Conservation (phyloP, 306 rosid genomes). For the Prunus davidiana region DNA sequence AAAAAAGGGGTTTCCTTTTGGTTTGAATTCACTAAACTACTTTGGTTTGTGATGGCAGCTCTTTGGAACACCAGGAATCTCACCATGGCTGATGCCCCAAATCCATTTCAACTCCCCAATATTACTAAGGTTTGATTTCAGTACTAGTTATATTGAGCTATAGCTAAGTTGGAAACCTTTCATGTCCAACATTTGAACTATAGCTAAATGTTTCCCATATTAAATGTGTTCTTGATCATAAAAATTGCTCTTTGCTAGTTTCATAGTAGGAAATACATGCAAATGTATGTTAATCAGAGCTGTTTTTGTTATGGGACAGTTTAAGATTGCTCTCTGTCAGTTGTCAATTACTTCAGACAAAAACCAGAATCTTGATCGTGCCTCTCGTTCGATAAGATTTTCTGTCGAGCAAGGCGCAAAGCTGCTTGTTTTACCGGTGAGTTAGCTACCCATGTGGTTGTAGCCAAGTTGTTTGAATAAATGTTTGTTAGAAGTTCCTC, state of each 20-base stretch:
- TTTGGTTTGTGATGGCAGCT: slow-evolving; percentile 3
- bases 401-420: slow-evolving; percentile 11
- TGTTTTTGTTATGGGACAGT: slow-evolving; percentile 11
- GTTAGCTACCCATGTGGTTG: slow-evolving; percentile 1
- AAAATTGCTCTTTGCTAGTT: neutral
- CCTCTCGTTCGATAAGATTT: neutral
- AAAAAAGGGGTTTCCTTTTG: neutral
- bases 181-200: too few relatives aligned
- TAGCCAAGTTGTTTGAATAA: slow-evolving; percentile 2
- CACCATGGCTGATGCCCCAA: slow-evolving; percentile 5
- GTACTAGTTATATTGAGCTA: neutral
- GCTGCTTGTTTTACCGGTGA: slow-evolving; percentile 33
- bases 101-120: neutral
- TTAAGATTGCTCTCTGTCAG: slow-evolving; percentile 32
- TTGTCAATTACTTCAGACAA: slow-evolving; percentile 19
- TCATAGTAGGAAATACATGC: neutral
- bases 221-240: neutral
- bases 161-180: neutral
- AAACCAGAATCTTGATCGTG: slow-evolving; percentile 19
- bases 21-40: too few relatives aligned
- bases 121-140: slow-evolving; percentile 8
- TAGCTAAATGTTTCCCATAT: neutral
- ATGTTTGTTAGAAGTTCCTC: neutral
- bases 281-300: neutral
- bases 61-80: neutral